Evolutionary conservation across 1,284 basidiomycete genomes (phyloP).

Genomic region (Lignosus rhinocerotis): DNA sequence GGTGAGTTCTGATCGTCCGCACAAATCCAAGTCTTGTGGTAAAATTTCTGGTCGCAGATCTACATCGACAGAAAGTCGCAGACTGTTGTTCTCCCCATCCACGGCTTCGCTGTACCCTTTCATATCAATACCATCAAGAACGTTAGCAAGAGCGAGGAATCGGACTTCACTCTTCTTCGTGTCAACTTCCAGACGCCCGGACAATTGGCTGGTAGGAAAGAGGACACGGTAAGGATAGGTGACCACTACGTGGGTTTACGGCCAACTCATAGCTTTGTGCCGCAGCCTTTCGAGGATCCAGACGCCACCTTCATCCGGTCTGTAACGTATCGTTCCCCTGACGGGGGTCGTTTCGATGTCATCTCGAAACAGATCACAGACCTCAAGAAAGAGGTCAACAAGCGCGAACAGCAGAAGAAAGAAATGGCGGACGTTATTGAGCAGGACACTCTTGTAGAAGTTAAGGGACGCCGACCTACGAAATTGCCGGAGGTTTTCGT

Average conservation of each 20-base stretch:
- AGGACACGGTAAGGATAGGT: conserved; percentile 82
- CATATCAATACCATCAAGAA: conserved; percentile 99
- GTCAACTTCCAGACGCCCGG: conserved; percentile 99
- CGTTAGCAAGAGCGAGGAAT: conserved; percentile 96
- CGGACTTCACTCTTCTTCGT: conserved; percentile 91
- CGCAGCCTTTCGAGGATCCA: conserved; percentile 93
- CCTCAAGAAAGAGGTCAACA: conserved; percentile 95
- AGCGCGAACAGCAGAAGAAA: conserved; percentile 96
- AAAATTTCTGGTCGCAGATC: conserved; percentile 55
- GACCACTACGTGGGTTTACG: background rate
- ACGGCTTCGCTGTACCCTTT: conserved; percentile 96
- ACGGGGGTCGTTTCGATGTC: conserved; percentile 86
- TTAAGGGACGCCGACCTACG: conserved; percentile 82
- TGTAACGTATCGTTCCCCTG: conserved; percentile 90
- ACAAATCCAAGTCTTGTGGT: background rate
- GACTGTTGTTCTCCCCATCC: conserved; percentile 89
- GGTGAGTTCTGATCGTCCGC: conserved; percentile 39
- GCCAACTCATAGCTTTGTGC: background rate
- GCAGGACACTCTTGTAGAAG: conserved; percentile 86
- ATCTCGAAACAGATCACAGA: conserved; percentile 93
- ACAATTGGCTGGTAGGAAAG: conserved; percentile 97
- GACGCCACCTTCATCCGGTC: conserved; percentile 97
- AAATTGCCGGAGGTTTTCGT: conserved; percentile 93
- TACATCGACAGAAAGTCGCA: conserved; percentile 89
- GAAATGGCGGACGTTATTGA: conserved; percentile 98